Percentiles rank a stretch among this genome's conserved stretches.
These are phyloP conservation scores for Elaeis oleifera DNA, from an alignment of 202 grass and related monocot species.

Conservation along the genomic window DNA sequence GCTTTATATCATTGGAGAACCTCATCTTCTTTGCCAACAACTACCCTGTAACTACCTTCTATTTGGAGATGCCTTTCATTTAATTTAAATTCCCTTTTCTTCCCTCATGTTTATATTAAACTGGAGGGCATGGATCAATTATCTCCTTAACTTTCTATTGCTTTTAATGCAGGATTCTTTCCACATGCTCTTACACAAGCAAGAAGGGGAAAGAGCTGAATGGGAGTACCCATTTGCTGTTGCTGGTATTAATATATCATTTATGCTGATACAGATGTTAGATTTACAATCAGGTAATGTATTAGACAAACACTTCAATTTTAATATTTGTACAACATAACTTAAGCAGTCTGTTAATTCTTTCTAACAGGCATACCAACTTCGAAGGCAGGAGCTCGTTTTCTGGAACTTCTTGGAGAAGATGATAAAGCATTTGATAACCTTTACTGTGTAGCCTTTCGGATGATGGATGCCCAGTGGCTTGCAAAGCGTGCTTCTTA, in stretches of 20 bases:
- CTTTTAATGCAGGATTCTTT: conserved; percentile 47
- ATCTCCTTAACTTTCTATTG: neutral
- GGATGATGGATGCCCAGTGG: conserved; percentile 84
- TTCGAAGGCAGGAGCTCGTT: conserved; percentile 64
- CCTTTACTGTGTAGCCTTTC: conserved; percentile 84
- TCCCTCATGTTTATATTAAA: neutral
- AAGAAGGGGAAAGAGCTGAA: conserved; percentile 60
- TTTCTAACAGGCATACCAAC: conserved; percentile 42
- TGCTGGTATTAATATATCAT: conserved; percentile 85
- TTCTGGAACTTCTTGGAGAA: conserved; percentile 58
- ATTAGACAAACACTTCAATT: neutral
- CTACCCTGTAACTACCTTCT: conserved; percentile 49
- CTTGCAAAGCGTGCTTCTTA: conserved; percentile 83
- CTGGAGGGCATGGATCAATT: neutral
- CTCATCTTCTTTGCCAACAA: conserved; percentile 87
- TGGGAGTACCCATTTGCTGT: conserved; percentile 99
- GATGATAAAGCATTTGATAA: conserved; percentile 84
- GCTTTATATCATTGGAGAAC: conserved; percentile 81
- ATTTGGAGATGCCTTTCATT: conserved; percentile 1
- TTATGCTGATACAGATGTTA: conserved; percentile 93
- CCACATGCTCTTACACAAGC: conserved; percentile 68
- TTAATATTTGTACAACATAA: too few relatives aligned
- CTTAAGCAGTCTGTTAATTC: too few relatives aligned
- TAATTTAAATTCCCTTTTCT: neutral
- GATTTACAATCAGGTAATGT: conserved; percentile 71